A percentile compares a stretch with the other conserved stretches of the same genome.
Evolutionary conservation across 805 yeast genomes (phyloP).

Genomic region (Yamadazyma sp.): DNA sequence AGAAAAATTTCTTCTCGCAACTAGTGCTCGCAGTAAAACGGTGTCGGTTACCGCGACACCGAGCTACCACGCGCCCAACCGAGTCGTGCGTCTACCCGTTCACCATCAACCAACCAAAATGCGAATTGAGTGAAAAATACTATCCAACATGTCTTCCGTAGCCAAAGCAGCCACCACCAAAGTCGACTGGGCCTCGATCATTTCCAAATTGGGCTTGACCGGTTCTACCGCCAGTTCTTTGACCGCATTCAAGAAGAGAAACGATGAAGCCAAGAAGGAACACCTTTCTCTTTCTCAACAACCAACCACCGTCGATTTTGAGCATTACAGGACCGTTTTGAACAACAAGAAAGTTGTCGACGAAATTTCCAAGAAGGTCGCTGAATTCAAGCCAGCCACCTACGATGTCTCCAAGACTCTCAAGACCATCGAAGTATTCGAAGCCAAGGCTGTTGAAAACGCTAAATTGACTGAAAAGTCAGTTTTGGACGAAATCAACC

Average conservation of each 20-base stretch:
- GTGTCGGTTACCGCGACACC: too few species aligned
- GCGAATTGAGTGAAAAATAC: constrained; percentile 5
- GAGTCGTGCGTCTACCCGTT: too few species aligned
- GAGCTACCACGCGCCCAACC: too few species aligned
- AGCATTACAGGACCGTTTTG: constrained; percentile 73
- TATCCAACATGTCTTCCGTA: constrained; percentile 32
- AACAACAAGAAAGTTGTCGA: constrained; percentile 78
- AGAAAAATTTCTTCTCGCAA: too few species aligned
- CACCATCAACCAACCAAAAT: too few species aligned
- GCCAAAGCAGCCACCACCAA: constrained; percentile 72
- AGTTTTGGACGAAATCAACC: constrained; percentile 81
- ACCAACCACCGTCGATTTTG: constrained; percentile 77
- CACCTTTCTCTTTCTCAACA: constrained; percentile 69
- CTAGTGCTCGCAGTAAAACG: too few species aligned
- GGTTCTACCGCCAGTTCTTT: constrained; percentile 89
- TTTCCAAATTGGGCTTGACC: constrained; percentile 83
- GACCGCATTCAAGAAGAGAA: constrained; percentile 94
- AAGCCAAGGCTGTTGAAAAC: constrained; percentile 91
- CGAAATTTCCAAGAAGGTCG: constrained; percentile 76
- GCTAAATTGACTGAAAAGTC: constrained; percentile 91
- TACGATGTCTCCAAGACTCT: constrained; percentile 86
- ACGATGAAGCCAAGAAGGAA: constrained; percentile 93
- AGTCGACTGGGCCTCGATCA: constrained; percentile 93
- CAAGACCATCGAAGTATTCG: constrained; percentile 89
- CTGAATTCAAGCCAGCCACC: constrained; percentile 76